These are phyloP conservation scores for Entamoeba histolytica DNA, from an alignment of 208 protist species.

Conservation along the genomic window DNA sequence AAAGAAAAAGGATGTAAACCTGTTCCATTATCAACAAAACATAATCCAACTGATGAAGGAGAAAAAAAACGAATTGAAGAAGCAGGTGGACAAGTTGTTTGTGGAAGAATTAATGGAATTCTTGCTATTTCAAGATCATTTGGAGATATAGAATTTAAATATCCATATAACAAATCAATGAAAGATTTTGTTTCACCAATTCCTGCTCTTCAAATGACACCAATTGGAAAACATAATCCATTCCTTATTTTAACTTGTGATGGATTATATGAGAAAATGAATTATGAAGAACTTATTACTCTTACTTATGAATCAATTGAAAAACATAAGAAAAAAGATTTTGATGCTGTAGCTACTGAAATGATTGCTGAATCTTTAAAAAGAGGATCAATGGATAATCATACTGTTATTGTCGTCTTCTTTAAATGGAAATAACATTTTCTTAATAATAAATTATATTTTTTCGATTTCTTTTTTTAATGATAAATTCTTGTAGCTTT, in stretches of 20 bases:
- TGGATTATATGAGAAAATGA: neutral
- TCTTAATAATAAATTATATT: too few species aligned
- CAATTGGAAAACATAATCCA: neutral
- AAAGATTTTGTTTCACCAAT: neutral
- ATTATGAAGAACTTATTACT: neutral
- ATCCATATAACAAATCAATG: neutral
- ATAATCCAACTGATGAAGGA: conserved; percentile 23
- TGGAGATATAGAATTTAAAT: neutral
- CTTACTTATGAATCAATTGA: neutral
- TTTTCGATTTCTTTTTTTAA: too few species aligned
- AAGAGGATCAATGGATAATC: neutral
- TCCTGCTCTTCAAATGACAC: neutral
- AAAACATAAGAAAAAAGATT: neutral
- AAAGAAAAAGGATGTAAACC: neutral
- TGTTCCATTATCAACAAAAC: conserved; percentile 26
- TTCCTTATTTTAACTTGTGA: neutral
- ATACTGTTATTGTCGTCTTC: neutral
- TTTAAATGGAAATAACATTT: neutral
- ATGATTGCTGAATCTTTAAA: neutral
- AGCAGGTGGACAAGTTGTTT: neutral
- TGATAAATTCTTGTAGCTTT: too few species aligned
- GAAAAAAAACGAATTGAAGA: conserved; percentile 4
- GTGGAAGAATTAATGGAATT: conserved; percentile 9
- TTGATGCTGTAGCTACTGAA: neutral
- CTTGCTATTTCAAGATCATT: neutral